Evolutionary conservation across 2,329 filamentous ascomycete genomes (phyloP).

Genomic region (Alternaria sp.): DNA sequence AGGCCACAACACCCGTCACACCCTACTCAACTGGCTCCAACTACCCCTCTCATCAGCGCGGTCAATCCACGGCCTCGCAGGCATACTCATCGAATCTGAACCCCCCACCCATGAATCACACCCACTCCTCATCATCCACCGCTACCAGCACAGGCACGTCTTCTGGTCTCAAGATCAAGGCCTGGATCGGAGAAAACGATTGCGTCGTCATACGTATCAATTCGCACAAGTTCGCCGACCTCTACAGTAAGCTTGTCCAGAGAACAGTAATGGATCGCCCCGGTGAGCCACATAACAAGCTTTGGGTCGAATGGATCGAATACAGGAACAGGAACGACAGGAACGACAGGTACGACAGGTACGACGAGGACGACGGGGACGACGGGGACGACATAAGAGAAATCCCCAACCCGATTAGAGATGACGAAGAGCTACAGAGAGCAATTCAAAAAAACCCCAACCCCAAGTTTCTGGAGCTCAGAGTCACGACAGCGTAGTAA

Average conservation of each 20-base stretch:
- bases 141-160: constrained; percentile 37
- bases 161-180: constrained; percentile 77
- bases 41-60: constrained; percentile 53
- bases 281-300: constrained; percentile 64
- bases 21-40: constrained; percentile 44
- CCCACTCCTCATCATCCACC: constrained; percentile 46
- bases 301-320: constrained; percentile 65
- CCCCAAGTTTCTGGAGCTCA: constrained; percentile 65
- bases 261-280: constrained; percentile 50
- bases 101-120: constrained; percentile 47
- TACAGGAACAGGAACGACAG: constrained; percentile 67
- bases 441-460: constrained; percentile 88
- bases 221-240: constrained; percentile 77
- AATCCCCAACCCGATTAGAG: constrained; percentile 75
- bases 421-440: constrained; percentile 79
- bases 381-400: no score
- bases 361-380: constrained; percentile 70
- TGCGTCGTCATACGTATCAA: constrained; percentile 88
- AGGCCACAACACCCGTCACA: constrained; percentile 44
- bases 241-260: constrained; percentile 85
- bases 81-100: constrained; percentile 38
- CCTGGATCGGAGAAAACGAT: constrained; percentile 85
- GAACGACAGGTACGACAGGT: constrained; percentile 67
- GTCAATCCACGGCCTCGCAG: constrained; percentile 45
- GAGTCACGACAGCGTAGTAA: constrained; percentile 42